Conservation (phyloP, 306 rosid genomes). For the Cicer judaicum region DNA sequence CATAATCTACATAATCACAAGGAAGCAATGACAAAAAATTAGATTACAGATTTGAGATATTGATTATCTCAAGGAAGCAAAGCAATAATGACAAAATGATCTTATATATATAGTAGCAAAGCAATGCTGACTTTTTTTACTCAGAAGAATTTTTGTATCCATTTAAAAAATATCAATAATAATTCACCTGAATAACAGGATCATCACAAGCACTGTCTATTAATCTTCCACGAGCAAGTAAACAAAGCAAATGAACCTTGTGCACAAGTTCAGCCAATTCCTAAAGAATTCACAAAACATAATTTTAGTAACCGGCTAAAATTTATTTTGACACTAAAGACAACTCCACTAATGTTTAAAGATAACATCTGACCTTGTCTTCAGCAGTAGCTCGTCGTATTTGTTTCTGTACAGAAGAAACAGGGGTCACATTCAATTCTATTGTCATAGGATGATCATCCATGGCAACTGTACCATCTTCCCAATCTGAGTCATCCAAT, state of each 20-base stretch:
- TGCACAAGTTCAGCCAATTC: conserved; percentile 86
- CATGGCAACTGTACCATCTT: conserved; percentile 69
- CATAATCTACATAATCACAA: too few species aligned
- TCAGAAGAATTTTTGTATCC: conserved; percentile 20
- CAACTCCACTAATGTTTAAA: conserved; percentile 28
- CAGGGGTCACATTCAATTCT: conserved; percentile 68
- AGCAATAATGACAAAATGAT: conserved; percentile 15
- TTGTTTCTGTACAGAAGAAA: conserved; percentile 58
- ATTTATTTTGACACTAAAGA: conserved; percentile 42
- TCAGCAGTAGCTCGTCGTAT: conserved; percentile 71
- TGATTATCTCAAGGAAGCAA: conserved; percentile 22
- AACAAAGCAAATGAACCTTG: conserved; percentile 89
- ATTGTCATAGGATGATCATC: conserved; percentile 62
- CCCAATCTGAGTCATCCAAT: conserved; percentile 81
- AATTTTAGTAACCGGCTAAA: conserved; percentile 38
- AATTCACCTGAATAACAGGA: conserved; percentile 80
- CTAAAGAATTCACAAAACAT: conserved; percentile 47
- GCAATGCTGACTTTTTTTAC: conserved; percentile 6
- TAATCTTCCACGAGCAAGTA: conserved; percentile 92
- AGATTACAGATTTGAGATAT: conserved; percentile 22
- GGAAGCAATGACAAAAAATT: background rate
- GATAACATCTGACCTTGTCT: conserved; percentile 69
- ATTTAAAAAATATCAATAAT: conserved; percentile 18
- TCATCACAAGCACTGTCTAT: conserved; percentile 84
- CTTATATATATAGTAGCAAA: conserved; percentile 22